These are phyloP conservation scores for Cladophialophora carrionii DNA, from an alignment of 2,329 filamentous ascomycete genomes.

Conservation along the genomic window DNA sequence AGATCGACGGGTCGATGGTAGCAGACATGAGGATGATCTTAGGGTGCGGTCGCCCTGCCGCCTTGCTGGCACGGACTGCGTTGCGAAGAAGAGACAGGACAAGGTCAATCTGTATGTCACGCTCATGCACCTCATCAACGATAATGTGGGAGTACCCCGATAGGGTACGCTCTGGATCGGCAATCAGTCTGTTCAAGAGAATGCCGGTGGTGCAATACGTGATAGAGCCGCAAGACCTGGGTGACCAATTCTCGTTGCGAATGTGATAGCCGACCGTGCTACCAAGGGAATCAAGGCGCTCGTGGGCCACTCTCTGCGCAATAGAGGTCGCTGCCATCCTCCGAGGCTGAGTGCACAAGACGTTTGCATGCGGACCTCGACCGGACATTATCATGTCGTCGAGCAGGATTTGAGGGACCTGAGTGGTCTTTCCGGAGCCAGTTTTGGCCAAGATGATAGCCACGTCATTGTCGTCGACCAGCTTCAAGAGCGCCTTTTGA, in stretches of 20 bases:
- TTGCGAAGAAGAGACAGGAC: conserved; percentile 87
- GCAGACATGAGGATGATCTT: conserved; percentile 97
- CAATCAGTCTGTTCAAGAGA: conserved; percentile 95
- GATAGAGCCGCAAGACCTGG: conserved; percentile 79
- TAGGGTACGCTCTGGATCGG: conserved; percentile 85
- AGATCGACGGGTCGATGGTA: conserved; percentile 87
- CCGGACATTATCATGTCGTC: conserved; percentile 84
- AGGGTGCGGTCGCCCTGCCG: conserved; percentile 62
- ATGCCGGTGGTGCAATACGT: conserved; percentile 72
- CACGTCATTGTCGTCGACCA: conserved; percentile 78
- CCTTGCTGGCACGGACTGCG: conserved; percentile 66
- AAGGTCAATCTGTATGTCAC: conserved; percentile 95
- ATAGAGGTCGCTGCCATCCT: conserved; percentile 95
- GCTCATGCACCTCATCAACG: conserved; percentile 94
- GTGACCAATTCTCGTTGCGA: conserved; percentile 82
- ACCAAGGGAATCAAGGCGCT: conserved; percentile 79
- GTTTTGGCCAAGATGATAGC: conserved; percentile 95
- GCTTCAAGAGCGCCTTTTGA: conserved; percentile 53
- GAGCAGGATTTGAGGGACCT: conserved; percentile 90
- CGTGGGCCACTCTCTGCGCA: conserved; percentile 88
- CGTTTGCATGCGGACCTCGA: conserved; percentile 69
- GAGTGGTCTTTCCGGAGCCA: conserved; percentile 94
- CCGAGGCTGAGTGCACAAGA: conserved; percentile 92
- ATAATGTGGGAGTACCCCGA: conserved; percentile 68
- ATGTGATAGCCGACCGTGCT: conserved; percentile 94